These are phyloP conservation scores for Hypoxylon sp. DNA, from an alignment of 2,329 filamentous ascomycete species.

Conservation along the genomic window DNA sequence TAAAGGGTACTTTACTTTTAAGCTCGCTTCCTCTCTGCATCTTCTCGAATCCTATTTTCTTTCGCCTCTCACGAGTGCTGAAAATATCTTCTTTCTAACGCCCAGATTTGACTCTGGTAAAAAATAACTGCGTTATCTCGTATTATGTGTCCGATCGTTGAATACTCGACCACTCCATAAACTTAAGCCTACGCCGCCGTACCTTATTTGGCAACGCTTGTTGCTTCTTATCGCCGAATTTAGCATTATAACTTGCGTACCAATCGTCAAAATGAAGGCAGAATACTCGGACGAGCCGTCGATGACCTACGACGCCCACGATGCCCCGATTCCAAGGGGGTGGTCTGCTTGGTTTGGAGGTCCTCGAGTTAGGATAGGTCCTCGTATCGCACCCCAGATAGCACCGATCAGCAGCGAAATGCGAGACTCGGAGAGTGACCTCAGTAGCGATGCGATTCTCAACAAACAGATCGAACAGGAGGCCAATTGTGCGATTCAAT, in stretches of 20 bases:
- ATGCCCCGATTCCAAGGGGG: slow-evolving; percentile 58
- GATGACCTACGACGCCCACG: slow-evolving; percentile 60
- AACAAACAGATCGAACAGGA: slow-evolving; percentile 82
- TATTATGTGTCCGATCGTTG: slow-evolving; percentile 27
- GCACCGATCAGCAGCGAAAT: slow-evolving; percentile 36
- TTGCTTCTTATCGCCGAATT: neutral
- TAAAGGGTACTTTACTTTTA: slow-evolving; percentile 26
- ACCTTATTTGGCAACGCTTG: slow-evolving; percentile 2
- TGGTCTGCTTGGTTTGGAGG: slow-evolving; percentile 60
- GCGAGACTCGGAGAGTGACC: slow-evolving; percentile 60
- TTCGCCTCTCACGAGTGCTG: neutral
- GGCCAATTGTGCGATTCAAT: slow-evolving; percentile 85
- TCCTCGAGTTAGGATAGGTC: slow-evolving; percentile 61
- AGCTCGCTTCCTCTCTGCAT: slow-evolving; percentile 28
- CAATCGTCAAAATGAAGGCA: slow-evolving; percentile 41
- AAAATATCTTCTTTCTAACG: slow-evolving; percentile 15
- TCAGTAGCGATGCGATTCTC: slow-evolving; percentile 66
- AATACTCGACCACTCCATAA: slow-evolving; percentile 18
- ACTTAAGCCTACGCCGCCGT: slow-evolving; percentile 30
- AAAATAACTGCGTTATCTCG: slow-evolving; percentile 2
- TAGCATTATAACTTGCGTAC: neutral
- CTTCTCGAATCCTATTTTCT: slow-evolving; percentile 24
- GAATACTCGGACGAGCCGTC: slow-evolving; percentile 48
- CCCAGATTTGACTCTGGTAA: slow-evolving; percentile 1
- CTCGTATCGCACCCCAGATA: slow-evolving; percentile 65